A percentile compares a stretch with the other conserved stretches of the same genome.
Evolutionary conservation across 2,329 filamentous ascomycete species (phyloP).

Genomic region (Colletotrichum sp.): DNA sequence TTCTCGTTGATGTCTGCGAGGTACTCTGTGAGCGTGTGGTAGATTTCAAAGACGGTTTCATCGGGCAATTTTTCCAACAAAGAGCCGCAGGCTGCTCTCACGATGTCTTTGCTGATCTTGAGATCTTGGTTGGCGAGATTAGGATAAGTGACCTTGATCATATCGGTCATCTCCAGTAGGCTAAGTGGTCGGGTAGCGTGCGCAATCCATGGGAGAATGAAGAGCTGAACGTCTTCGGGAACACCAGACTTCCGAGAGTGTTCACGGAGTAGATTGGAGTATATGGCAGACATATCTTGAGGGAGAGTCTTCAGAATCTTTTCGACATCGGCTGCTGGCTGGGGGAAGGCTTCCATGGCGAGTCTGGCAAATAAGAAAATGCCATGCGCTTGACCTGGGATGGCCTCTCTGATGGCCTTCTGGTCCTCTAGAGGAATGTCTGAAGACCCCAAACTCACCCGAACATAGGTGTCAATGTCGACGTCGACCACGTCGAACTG

Average conservation of each 20-base stretch:
- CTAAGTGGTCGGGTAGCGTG: conserved; percentile 45
- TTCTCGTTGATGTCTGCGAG: neutral
- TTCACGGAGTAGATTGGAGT: conserved; percentile 41
- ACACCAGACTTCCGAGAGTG: conserved; percentile 38
- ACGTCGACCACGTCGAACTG: conserved; percentile 37
- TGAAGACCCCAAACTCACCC: conserved; percentile 16
- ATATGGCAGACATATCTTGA: conserved; percentile 41
- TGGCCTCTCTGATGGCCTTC: conserved; percentile 29
- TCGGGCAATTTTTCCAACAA: neutral
- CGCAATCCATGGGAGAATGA: conserved; percentile 45
- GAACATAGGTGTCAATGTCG: conserved; percentile 45
- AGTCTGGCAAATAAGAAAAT: conserved; percentile 50
- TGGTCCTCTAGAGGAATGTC: conserved; percentile 20
- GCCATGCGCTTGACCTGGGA: conserved; percentile 42
- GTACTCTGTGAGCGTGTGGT: neutral
- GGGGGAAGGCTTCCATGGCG: conserved; percentile 42
- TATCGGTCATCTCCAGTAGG: conserved; percentile 44
- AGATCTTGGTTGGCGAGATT: neutral
- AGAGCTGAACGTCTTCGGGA: conserved; percentile 33
- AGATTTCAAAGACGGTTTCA: neutral
- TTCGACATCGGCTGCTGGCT: conserved; percentile 27
- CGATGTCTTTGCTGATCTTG: neutral
- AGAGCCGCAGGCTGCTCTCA: neutral
- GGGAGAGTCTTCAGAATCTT: conserved; percentile 37
- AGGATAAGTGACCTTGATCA: neutral